Evolutionary conservation across 257 asterid genomes (phyloP).

Genomic region (Salvia splendens): DNA sequence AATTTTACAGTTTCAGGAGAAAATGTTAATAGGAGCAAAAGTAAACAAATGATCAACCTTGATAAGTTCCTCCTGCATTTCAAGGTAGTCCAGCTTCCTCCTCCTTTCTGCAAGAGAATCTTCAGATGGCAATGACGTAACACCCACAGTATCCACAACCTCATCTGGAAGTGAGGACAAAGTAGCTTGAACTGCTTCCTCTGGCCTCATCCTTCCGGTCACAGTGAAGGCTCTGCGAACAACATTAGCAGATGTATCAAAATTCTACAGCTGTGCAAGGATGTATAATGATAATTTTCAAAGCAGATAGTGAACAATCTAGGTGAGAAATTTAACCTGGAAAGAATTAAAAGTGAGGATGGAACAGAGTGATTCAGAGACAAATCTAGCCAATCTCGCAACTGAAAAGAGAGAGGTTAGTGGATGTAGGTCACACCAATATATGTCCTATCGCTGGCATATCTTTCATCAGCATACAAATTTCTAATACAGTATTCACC

Average conservation of each 20-base stretch:
- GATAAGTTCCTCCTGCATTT: slow-evolving; percentile 91
- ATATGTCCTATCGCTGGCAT: slow-evolving; percentile 7
- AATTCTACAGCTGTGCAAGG: slow-evolving; percentile 26
- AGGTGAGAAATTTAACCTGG: slow-evolving; percentile 54
- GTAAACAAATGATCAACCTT: slow-evolving; percentile 49
- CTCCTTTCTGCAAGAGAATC: slow-evolving; percentile 88
- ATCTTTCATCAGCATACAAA: slow-evolving; percentile 11
- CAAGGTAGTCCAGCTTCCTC: slow-evolving; percentile 84
- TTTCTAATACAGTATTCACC: slow-evolving; percentile 13
- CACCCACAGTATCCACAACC: slow-evolving; percentile 84
- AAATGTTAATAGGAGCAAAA: slow-evolving; percentile 25
- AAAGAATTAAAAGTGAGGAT: slow-evolving; percentile 82
- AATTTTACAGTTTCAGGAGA: slow-evolving; percentile 18
- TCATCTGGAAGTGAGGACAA: slow-evolving; percentile 91
- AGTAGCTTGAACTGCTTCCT: slow-evolving; percentile 84
- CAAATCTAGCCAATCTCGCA: slow-evolving; percentile 90
- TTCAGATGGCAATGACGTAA: slow-evolving; percentile 80
- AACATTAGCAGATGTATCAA: slow-evolving; percentile 31
- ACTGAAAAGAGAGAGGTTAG: slow-evolving; percentile 43
- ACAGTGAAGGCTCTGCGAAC: slow-evolving; percentile 71
- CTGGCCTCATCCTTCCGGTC: slow-evolving; percentile 76
- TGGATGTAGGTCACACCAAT: slow-evolving; percentile 7
- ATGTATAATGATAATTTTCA: slow-evolving; percentile 10
- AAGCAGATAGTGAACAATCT: slow-evolving; percentile 8
- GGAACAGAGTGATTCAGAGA: slow-evolving; percentile 89